Conservation (phyloP, 202 grass and related monocot genomes). For the Panicum hallii region DNA sequence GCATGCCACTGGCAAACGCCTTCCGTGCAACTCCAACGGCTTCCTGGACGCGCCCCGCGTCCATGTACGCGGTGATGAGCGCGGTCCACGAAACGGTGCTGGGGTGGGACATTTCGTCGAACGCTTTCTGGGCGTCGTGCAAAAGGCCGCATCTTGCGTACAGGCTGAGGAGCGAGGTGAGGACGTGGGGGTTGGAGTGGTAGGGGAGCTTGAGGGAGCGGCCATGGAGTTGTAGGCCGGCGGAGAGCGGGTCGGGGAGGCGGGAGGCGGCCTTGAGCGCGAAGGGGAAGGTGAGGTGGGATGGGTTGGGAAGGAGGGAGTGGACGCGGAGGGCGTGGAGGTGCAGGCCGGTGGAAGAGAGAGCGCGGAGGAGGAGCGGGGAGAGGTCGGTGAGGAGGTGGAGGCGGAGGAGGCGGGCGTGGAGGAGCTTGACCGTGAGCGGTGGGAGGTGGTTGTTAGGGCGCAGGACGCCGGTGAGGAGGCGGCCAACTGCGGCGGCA, state of each 20-base stretch:
- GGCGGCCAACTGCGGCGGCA: too few species aligned
- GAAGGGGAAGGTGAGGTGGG: constrained; percentile 62
- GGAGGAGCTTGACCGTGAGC: not conserved
- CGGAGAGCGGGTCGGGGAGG: constrained; percentile 41
- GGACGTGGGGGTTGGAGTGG: constrained; percentile 56
- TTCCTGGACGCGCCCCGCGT: constrained; percentile 29
- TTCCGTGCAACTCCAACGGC: constrained; percentile 31
- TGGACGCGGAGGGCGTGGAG: constrained; percentile 51
- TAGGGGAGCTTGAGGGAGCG: constrained; percentile 50
- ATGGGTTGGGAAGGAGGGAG: constrained; percentile 31
- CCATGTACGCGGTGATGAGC: constrained; percentile 62
- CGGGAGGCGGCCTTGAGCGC: constrained; percentile 67
- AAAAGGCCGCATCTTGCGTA: constrained; percentile 55
- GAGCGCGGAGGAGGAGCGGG: constrained; percentile 50
- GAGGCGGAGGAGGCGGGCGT: constrained; percentile 51
- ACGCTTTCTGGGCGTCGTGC: constrained; percentile 43
- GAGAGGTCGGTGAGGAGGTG: constrained; percentile 31
- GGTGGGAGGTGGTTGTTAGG: too few species aligned
- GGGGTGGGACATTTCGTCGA: constrained; percentile 59
- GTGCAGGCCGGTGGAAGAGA: constrained; percentile 42
- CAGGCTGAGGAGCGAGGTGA: constrained; percentile 61
- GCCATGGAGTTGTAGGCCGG: constrained; percentile 54
- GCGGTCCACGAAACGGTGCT: constrained; percentile 57
- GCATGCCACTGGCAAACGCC: constrained; percentile 43
- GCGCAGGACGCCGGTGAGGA: too few species aligned